These are phyloP conservation scores for Trypanosoma conorhini DNA, from an alignment of 208 protist species.

Conservation along the genomic window DNA sequence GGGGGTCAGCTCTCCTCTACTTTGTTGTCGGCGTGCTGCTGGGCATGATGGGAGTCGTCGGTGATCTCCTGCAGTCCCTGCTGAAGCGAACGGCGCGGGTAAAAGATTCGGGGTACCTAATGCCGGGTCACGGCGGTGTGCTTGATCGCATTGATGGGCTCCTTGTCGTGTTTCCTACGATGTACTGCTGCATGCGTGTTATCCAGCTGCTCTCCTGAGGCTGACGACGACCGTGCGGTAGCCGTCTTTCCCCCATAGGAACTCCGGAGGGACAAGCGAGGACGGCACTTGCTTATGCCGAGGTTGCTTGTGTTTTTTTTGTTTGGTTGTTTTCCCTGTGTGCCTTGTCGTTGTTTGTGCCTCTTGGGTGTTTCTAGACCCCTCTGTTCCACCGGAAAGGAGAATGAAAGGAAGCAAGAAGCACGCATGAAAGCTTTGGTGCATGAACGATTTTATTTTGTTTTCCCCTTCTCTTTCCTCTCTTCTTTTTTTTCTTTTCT, in stretches of 20 bases:
- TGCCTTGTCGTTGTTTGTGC: not conserved
- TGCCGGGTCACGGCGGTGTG: conserved; percentile 90
- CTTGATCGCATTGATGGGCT: conserved; percentile 90
- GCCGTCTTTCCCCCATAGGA: not conserved
- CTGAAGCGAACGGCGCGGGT: conserved; percentile 84
- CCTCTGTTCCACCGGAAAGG: too few species aligned
- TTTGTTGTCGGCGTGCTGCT: conserved; percentile 58
- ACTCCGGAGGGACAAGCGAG: not conserved
- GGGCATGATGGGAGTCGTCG: conserved; percentile 74
- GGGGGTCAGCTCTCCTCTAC: conserved; percentile 41
- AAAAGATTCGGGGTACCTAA: conserved; percentile 85
- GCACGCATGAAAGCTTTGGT: too few species aligned
- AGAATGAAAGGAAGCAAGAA: too few species aligned
- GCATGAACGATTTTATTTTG: not conserved
- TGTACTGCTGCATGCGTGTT: conserved; percentile 54
- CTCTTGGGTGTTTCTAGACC: not conserved
- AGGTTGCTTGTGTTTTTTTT: not conserved
- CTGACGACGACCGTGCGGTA: not conserved
- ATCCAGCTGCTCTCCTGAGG: conserved; percentile 26
- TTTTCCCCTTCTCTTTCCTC: conserved; percentile 22
- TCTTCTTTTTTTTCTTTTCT: not conserved
- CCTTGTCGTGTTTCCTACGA: conserved; percentile 73
- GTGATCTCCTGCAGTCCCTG: conserved; percentile 88
- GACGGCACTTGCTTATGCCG: not conserved
- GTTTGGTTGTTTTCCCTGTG: not conserved